phyloP scores from a whole-genome alignment of 2,329 filamentous ascomycete species.

The Anthostomella pinea region DNA sequence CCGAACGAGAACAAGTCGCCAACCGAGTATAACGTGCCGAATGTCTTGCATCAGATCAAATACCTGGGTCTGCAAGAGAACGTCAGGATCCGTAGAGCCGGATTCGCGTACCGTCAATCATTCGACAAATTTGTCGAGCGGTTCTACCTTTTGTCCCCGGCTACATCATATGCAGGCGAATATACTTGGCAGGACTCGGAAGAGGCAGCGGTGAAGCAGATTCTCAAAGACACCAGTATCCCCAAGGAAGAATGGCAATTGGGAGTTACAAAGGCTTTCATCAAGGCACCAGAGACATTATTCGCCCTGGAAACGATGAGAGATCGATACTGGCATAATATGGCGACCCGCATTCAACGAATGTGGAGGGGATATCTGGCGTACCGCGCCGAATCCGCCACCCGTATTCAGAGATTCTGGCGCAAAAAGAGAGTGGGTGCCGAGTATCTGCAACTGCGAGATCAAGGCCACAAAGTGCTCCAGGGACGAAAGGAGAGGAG shows the following conservation, averaged over 20 bases:
- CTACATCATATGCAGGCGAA: conserved; percentile 93
- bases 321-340: conserved; percentile 98
- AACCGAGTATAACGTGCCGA: conserved; percentile 84
- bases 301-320: conserved; percentile 98
- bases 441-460: conserved; percentile 83
- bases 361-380: conserved; percentile 96
- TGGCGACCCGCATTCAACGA: conserved; percentile 95
- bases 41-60: conserved; percentile 97
- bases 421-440: conserved; percentile 86
- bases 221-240: conserved; percentile 94
- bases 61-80: conserved; percentile 99
- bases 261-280: conserved; percentile 94
- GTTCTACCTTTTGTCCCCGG: conserved; percentile 91
- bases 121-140: conserved; percentile 98
- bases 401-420: conserved; percentile 93
- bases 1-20: conserved; percentile 98
- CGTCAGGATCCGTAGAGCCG: conserved; percentile 91
- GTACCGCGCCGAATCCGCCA: conserved; percentile 89
- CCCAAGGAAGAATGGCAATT: conserved; percentile 95
- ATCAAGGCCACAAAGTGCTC: conserved; percentile 80
- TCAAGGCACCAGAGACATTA: conserved; percentile 95
- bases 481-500: conserved; percentile 85
- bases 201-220: conserved; percentile 84
- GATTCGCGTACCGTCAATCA: conserved; percentile 93
- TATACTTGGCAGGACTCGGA: conserved; percentile 93